Base-by-base conservation (phyloP, 108 stramenopile species). In the Craspedostauros australis region DNA sequence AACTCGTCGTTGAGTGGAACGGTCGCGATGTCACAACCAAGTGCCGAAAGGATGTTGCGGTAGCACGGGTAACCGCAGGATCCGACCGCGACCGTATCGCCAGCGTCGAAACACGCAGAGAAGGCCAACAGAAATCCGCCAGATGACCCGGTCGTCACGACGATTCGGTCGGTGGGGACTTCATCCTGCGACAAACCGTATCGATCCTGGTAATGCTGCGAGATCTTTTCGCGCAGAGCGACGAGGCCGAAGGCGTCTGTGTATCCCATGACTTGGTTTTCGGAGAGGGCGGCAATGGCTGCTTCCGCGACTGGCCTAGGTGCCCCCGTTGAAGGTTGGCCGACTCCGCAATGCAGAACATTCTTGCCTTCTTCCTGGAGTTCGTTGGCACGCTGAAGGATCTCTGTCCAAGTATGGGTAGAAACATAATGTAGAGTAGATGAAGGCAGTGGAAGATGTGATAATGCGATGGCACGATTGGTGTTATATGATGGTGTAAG, bases 41-140 rank as follows among this genome's bases (percentile, higher is more conserved):
- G 52, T 6, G 91, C 89, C 6, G 59, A 54, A 18, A 88, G 56
- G 12, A 96, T 91, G 51, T 96, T 96, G n/a, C 95, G 65, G 61
- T 96, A 96, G 55, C 95, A 96, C 6, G 95, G 95, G 66, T 96
- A 96, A 23, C 91, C 89, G 7, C 73, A 72, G 4, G 68, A 70
- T 1, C 88, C 87, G 50, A 96, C 75, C 9, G 89, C 91, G 14
- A 96, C 69, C 2, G 42, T 46, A 68, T 96, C 95, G 14, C 82
- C 88, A 2, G 70, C 54, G 68, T 96, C 88, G 64, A 93, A 96
- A 61, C 83, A 83, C 6, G 76, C 87, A 1, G 86, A 79, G 45
- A 92, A 95, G 18, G 83, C 83, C 53, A 95, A 70, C 16, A 95
- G 56, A 66, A 95, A 93, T 3, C 76, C 91, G 28, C 88, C 94